Conservation (phyloP, 345 rosid genomes). For the Erodium maritimum region DNA sequence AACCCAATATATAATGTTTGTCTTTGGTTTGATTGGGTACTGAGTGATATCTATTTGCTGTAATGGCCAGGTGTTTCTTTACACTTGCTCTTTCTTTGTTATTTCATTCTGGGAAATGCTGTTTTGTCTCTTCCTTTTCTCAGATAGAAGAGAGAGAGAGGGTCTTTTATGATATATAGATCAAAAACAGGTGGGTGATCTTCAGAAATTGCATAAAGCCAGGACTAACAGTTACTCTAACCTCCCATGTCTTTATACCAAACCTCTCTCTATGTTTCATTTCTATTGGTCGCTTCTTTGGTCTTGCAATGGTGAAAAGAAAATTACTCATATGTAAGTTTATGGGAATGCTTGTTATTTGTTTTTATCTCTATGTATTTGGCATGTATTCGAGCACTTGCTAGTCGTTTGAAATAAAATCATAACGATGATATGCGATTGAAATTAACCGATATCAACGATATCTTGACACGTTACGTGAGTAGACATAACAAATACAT, state of each 20-base stretch:
- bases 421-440: too few relatives aligned
- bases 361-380: too few relatives aligned
- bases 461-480: too few relatives aligned
- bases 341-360: too few relatives aligned
- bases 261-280: not conserved
- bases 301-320: too few relatives aligned
- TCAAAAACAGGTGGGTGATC: not conserved
- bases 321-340: too few relatives aligned
- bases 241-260: not conserved
- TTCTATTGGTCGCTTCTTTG: too few relatives aligned
- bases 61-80: constrained; percentile 4
- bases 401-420: too few relatives aligned
- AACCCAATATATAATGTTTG: too few relatives aligned
- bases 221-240: not conserved
- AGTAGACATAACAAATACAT: too few relatives aligned
- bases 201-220: not conserved
- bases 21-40: constrained; percentile 7
- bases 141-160: not conserved
- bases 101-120: constrained; percentile 7
- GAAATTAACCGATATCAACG: too few relatives aligned
- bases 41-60: constrained; percentile 1
- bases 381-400: too few relatives aligned
- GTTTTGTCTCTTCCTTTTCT: not conserved
- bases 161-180: not conserved
- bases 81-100: constrained; percentile 1